These are phyloP conservation scores for Acephala macrosclerotiorum DNA, from an alignment of 2,329 filamentous ascomycete species.

Conservation along the genomic window DNA sequence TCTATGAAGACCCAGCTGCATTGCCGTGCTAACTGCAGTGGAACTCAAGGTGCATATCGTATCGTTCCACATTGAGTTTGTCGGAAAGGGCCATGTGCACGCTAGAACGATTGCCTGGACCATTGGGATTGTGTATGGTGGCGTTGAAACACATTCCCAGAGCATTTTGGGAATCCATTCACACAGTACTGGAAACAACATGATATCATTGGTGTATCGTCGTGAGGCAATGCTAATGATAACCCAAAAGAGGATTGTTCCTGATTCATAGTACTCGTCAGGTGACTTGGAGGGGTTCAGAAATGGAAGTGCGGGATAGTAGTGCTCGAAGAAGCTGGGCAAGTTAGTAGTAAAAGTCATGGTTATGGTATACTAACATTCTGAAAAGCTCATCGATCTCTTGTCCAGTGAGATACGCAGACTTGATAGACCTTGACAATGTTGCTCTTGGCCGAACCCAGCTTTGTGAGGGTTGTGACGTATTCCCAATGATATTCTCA, in stretches of 20 bases:
- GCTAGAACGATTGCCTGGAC: constrained; percentile 34
- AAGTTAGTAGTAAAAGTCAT: constrained; percentile 4
- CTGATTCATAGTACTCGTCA: constrained; percentile 26
- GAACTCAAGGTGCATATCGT: constrained; percentile 33
- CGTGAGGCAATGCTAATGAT: constrained; percentile 32
- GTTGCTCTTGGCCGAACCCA: background rate
- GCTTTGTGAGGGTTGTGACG: background rate
- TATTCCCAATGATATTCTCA: background rate
- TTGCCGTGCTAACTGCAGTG: constrained; percentile 33
- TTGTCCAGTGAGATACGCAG: constrained; percentile 10
- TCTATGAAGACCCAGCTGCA: constrained; percentile 38
- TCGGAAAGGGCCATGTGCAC: constrained; percentile 38
- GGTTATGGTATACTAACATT: constrained; percentile 12
- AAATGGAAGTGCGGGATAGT: constrained; percentile 28
- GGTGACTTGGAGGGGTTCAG: constrained; percentile 25
- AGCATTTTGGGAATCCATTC: constrained; percentile 24
- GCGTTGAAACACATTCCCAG: constrained; percentile 20
- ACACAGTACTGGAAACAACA: constrained; percentile 19
- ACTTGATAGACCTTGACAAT: constrained; percentile 17
- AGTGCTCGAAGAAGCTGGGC: constrained; percentile 27
- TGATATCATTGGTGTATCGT: constrained; percentile 24
- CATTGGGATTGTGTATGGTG: constrained; percentile 13
- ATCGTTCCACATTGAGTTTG: constrained; percentile 33
- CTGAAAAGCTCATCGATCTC: constrained; percentile 27
- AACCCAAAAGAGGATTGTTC: constrained; percentile 27